Percentiles rank a stretch among this genome's conserved stretches.
Evolutionary conservation across 805 yeast species (phyloP).

Genomic region (Candida lessepsii): DNA sequence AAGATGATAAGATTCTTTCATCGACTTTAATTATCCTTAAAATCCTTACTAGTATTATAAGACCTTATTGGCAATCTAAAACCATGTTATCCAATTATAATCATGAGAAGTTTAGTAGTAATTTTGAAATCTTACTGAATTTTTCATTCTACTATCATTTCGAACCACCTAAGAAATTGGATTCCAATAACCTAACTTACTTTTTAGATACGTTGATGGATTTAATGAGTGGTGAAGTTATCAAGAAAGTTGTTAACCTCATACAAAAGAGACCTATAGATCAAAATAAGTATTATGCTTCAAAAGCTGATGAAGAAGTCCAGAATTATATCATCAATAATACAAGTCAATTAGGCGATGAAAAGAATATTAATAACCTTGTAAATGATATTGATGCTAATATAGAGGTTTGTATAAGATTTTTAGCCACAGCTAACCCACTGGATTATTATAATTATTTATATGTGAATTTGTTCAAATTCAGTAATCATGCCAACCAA

Average conservation of each 20-base stretch:
- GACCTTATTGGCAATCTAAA: constrained; percentile 29
- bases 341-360: constrained; percentile 1
- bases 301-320: background rate
- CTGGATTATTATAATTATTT: constrained; percentile 28
- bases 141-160: constrained; percentile 29
- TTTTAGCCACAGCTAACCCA: constrained; percentile 38
- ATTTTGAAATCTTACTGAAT: constrained; percentile 17
- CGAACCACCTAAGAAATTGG: constrained; percentile 28
- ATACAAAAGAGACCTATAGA: constrained; percentile 21
- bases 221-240: constrained; percentile 30
- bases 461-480: constrained; percentile 24
- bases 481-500: constrained; percentile 18
- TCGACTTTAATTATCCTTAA: constrained; percentile 33
- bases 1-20: constrained; percentile 30
- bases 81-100: constrained; percentile 10
- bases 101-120: constrained; percentile 9
- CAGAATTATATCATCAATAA: background rate
- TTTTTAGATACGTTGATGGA: constrained; percentile 30
- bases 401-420: constrained; percentile 30
- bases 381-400: constrained; percentile 32
- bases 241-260: constrained; percentile 26
- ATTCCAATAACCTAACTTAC: constrained; percentile 17
- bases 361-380: background rate
- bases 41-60: constrained; percentile 28
- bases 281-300: constrained; percentile 11